Base-by-base conservation (phyloP, 2,329 filamentous ascomycete genomes). In the Chrysoporthe austroafricana region DNA sequence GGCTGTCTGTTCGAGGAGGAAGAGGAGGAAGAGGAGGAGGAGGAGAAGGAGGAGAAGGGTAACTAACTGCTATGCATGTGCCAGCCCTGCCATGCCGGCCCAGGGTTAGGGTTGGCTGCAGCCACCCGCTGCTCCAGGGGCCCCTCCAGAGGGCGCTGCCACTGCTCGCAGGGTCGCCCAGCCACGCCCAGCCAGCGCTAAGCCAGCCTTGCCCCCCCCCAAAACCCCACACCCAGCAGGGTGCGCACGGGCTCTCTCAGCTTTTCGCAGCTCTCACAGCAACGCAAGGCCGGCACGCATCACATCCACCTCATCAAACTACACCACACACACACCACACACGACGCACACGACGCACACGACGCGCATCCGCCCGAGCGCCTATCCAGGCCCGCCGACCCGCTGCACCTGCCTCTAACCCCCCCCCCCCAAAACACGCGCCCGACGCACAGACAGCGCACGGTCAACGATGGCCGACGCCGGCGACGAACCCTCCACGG, bases 401-500 rank as follows among this genome's bases (percentile, higher is more conserved):
- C 26, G 26, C 26, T 0, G 26, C 26, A 26, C 26, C 26, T 26
- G 26, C 2, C 26, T 26, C 26, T 26, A 26, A 26, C 26, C 26
- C 52, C 46, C 8, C 62, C 34, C 13, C 52, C 26, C 26, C 2
- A 2, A 2, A 2, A 26, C 26, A 48, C 14, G 14, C 58, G 26
- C n/a, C 58, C 62, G 42, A 26, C 36, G 2, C 2, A 26, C 46
- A 50, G 16, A 32, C 39, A 63, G 36, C 36, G 36, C 48, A 58
- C 48, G 26, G 58, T 34, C 58, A 72, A 81, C 72, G 69, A 97
- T 97, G 94, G 92, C 94, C 74, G 94, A 97, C 80, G 86, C 85
- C 71, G 92, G 91, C 77, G 91, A 94, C 77, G 88, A 90, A 73
- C 84, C 87, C 68, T 84, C 85, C 73, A 86, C 91, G 67, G 91